Base-by-base conservation (phyloP, 305 asterid species). In the Striga hermonthica region DNA sequence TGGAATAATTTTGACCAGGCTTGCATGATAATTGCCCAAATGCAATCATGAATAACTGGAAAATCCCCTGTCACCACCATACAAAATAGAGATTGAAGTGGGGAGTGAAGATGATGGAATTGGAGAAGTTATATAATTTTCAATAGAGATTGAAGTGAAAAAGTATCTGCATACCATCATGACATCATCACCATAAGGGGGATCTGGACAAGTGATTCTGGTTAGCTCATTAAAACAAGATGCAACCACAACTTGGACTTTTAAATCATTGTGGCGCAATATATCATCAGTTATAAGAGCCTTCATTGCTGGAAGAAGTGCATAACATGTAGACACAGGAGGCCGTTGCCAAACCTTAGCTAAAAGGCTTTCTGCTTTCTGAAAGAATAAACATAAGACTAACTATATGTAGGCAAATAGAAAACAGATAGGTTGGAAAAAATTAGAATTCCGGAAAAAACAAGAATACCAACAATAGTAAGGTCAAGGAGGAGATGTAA, bases 171-270 rank as follows among this genome's bases (percentile, higher is more conserved):
- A 16, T 74, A 88, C 96, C 94, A 74, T 73, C 96, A 88, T 81
- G 41, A 41, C 16, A 10, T 74, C 80, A 56, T 80, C 82, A 45
- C 56, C 50, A 7, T 79, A 88, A 55, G 93, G 84, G 45, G 55
- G 59, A 7, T 71, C 66, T 8, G 94, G 91, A 64, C 89, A 89
- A 44, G 82, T 65, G 64, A 88, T 86, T 71, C 94, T 82, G 12
- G 77, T 15, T 68, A 88, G 70, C 69, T 88, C 94, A 58, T 65
- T 80, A 55, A 80, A 75, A 76, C 94, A 88, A 72, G 76, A 74
- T 28, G 86, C 86, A 69, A 81, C 85, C 3, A 79, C 75, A 60
- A 86, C 72, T 77, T 82, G 80, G 80, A 88, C 74, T 13, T 79
- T 72, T 57, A 74, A 59, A 67, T 78, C 71, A 16, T 62, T 40